Conservation (phyloP, 2,329 filamentous ascomycete species). For the Monilinia fructigena region DNA sequence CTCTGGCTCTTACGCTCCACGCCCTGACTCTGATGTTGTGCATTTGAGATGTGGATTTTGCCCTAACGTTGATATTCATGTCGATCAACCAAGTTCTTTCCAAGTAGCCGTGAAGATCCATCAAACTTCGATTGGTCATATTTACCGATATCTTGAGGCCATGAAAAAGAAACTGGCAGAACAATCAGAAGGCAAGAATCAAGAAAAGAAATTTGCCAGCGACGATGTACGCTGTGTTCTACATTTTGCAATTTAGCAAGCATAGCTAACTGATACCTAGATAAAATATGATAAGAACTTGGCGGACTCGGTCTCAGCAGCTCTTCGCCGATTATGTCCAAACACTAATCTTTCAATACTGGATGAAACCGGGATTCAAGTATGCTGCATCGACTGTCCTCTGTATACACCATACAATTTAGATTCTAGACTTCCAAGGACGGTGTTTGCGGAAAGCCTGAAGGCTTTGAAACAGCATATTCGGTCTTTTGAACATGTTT, state of each 20-base stretch:
- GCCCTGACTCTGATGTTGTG: neutral
- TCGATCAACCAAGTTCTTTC: too few species aligned
- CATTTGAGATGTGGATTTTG: neutral
- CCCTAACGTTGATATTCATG: neutral
- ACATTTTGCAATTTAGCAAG: neutral
- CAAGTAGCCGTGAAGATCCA: neutral
- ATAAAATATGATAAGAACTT: neutral
- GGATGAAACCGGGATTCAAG: neutral
- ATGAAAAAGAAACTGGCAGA: neutral
- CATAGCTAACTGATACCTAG: neutral
- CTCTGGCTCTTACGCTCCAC: neutral
- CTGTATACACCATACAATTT: neutral
- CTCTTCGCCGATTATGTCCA: neutral
- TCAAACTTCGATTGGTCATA: neutral
- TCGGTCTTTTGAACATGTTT: neutral
- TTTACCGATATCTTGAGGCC: neutral
- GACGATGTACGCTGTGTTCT: neutral
- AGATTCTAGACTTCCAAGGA: too few species aligned
- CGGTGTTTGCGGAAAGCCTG: neutral
- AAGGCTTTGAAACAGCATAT: neutral
- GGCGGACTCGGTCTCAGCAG: neutral
- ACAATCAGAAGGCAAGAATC: neutral
- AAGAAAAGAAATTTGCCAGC: neutral
- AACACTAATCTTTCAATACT: accelerated
- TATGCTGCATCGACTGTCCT: neutral